These are phyloP conservation scores for Leishmania martiniquensis DNA, from an alignment of 208 protist genomes.

Conservation along the genomic window DNA sequence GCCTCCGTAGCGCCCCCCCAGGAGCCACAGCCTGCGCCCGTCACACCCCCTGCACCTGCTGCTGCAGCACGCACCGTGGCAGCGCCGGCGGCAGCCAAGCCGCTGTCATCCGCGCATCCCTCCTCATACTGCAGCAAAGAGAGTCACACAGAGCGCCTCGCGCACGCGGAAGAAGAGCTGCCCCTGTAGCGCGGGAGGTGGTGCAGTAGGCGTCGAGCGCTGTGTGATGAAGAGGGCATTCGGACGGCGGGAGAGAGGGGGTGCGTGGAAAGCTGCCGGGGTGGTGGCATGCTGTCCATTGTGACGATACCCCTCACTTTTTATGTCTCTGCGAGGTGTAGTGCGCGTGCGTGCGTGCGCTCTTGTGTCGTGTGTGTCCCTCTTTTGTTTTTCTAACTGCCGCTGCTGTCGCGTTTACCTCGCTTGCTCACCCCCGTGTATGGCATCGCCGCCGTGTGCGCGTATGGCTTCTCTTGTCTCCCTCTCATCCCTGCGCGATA, in stretches of 20 bases:
- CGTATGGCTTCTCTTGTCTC: neutral
- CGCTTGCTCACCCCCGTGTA: neutral
- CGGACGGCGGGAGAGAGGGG: neutral
- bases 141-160: slow-evolving; percentile 13
- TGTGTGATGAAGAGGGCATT: neutral
- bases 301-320: neutral
- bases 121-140: slow-evolving; percentile 21
- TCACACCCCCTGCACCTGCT: neutral
- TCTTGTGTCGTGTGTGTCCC: neutral
- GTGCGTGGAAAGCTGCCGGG: neutral
- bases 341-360: neutral
- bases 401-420: neutral
- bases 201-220: neutral
- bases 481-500: no score
- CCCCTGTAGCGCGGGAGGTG: slow-evolving; percentile 16
- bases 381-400: neutral
- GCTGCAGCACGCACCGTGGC: neutral
- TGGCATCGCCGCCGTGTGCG: neutral
- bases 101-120: neutral
- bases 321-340: no score
- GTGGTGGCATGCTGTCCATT: neutral
- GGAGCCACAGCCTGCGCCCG: neutral
- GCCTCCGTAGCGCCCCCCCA: neutral
- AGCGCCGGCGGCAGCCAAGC: neutral
- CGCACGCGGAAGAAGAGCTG: slow-evolving; percentile 37